Evolutionary conservation across 164 flowering plant genomes (phyloP).

Genomic region (Annona squamosa): DNA sequence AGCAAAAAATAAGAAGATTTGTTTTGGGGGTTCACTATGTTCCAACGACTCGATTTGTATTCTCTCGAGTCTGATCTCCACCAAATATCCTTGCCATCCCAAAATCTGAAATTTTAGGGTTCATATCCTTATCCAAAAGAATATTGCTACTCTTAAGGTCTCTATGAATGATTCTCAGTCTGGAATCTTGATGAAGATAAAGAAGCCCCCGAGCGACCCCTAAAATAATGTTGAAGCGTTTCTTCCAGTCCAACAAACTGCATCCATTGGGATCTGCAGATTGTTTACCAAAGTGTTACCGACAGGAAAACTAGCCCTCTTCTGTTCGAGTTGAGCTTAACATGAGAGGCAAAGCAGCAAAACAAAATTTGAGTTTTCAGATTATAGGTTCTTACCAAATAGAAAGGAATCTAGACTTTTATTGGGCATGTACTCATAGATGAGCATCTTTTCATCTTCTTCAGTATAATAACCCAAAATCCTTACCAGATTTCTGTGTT

Average conservation of each 20-base stretch:
- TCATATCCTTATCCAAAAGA: slow-evolving; percentile 38
- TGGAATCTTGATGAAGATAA: slow-evolving; percentile 57
- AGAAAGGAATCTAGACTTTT: slow-evolving; percentile 25
- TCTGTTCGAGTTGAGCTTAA: not conserved
- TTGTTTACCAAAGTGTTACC: not conserved
- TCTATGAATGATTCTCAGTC: slow-evolving; percentile 39
- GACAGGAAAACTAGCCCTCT: not conserved
- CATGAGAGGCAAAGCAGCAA: not conserved
- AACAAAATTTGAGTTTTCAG: not conserved
- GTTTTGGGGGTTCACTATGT: slow-evolving; percentile 26
- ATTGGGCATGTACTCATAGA: slow-evolving; percentile 37
- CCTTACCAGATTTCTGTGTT: slow-evolving; percentile 36
- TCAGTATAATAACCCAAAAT: slow-evolving; percentile 30
- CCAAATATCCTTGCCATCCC: slow-evolving; percentile 42
- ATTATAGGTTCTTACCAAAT: slow-evolving; percentile 18
- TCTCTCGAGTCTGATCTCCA: slow-evolving; percentile 17
- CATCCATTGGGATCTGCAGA: slow-evolving; percentile 16
- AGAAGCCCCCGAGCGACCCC: slow-evolving; percentile 50
- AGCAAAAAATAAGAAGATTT: too few species aligned
- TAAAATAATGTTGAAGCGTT: slow-evolving; percentile 16
- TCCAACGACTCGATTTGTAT: slow-evolving; percentile 24
- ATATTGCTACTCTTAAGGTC: slow-evolving; percentile 56
- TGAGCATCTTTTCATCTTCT: slow-evolving; percentile 28
- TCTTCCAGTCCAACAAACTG: slow-evolving; percentile 13
- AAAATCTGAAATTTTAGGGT: slow-evolving; percentile 48